Conservation (phyloP, 2,329 filamentous ascomycete species). For the Scedosporium aurantiacum region DNA sequence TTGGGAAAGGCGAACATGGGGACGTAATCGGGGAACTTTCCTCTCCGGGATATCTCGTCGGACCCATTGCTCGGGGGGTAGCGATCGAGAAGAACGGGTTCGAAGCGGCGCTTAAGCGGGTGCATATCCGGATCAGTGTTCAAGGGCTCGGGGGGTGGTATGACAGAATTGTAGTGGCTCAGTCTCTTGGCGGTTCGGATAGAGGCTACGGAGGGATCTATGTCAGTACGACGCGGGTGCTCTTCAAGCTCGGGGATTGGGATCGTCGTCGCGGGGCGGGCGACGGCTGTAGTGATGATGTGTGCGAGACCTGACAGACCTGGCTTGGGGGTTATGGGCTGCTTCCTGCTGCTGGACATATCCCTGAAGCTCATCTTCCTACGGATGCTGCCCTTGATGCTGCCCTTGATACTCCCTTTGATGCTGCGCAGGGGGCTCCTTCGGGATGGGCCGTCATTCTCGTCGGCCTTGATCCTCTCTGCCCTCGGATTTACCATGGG, state of each 20-base stretch:
- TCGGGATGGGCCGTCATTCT: constrained; percentile 41
- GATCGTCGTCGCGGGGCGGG: constrained; percentile 1
- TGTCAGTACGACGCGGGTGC: constrained; percentile 2
- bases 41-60: constrained; percentile 70
- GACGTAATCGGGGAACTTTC: constrained; percentile 90
- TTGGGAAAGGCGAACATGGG: constrained; percentile 99
- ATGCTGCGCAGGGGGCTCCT: constrained; percentile 48
- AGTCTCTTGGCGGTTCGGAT: constrained; percentile 74
- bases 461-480: constrained; percentile 71
- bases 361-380: constrained; percentile 87
- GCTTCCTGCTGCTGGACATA: constrained; percentile 89
- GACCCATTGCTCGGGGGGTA: constrained; percentile 77
- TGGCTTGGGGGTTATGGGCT: constrained; percentile 64
- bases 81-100: constrained; percentile 88
- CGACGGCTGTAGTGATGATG: constrained; percentile 1
- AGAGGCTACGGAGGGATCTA: constrained; percentile 31
- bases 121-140: constrained; percentile 90
- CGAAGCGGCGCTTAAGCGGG: constrained; percentile 83
- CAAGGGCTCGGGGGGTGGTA: constrained; percentile 83
- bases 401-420: constrained; percentile 75
- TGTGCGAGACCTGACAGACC: constrained; percentile 32
- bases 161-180: constrained; percentile 97
- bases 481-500: constrained; percentile 69
- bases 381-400: constrained; percentile 77
- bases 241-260: not conserved